Percentiles rank a stretch among this genome's conserved stretches.
These are phyloP conservation scores for Cyberlindnera maclurae DNA, from an alignment of 805 yeast species.

Conservation along the genomic window DNA sequence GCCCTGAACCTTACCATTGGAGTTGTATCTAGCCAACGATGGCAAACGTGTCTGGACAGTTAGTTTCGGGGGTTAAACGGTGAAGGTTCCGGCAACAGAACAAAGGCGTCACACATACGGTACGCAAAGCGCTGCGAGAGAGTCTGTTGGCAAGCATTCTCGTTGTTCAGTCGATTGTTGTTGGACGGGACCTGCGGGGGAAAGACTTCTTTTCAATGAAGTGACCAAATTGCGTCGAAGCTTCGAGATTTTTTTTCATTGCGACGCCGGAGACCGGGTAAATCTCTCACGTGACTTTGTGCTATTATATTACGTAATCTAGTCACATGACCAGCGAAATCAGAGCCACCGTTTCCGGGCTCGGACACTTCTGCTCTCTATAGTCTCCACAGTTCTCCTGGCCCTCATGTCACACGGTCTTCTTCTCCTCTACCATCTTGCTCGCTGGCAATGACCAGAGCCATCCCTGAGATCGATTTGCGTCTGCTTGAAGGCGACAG, in stretches of 20 bases:
- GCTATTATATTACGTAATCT: no score
- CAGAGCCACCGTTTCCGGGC: no score
- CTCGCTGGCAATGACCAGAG: background rate
- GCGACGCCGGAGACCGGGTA: conserved; percentile 1
- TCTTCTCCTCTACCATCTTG: no score
- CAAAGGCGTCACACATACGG: conserved; percentile 12
- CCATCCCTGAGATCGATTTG: conserved; percentile 17
- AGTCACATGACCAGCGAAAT: no score
- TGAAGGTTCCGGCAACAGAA: background rate
- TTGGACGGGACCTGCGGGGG: background rate
- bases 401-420: no score
- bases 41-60: conserved; percentile 20
- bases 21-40: conserved; percentile 37
- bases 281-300: background rate
- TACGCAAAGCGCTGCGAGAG: conserved; percentile 21
- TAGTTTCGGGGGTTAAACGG: conserved; percentile 6
- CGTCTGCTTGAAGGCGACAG: conserved; percentile 3
- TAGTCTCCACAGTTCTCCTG: no score
- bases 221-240: background rate
- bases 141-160: conserved; percentile 24
- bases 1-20: conserved; percentile 39
- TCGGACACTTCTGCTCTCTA: no score
- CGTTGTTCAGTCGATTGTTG: background rate
- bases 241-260: conserved; percentile 1
- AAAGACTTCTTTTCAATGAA: background rate